Evolutionary conservation across 2,329 filamentous ascomycete species (phyloP).

Genomic region (Mycosphaerelloides madeirae): DNA sequence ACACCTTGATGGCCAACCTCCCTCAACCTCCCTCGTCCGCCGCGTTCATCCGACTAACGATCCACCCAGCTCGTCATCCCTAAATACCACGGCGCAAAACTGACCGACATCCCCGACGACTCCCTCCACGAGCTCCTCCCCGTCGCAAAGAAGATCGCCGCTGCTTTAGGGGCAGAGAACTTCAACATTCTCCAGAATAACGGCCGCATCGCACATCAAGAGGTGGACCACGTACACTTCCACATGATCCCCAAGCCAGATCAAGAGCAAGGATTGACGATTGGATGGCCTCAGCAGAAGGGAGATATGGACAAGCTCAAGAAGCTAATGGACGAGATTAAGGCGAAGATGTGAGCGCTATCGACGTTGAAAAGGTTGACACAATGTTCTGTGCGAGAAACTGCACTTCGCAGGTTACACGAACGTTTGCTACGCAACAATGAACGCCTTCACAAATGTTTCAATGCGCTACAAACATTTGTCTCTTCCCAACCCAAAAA

Average conservation of each 20-base stretch:
- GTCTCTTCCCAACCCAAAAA: too few relatives aligned
- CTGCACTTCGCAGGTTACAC: too few relatives aligned
- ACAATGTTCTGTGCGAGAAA: too few relatives aligned
- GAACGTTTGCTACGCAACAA: too few relatives aligned
- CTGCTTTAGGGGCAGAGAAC: slow-evolving; percentile 68
- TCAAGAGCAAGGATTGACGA: slow-evolving; percentile 68
- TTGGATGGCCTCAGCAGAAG: slow-evolving; percentile 72
- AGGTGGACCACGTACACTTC: slow-evolving; percentile 84
- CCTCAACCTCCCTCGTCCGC: background rate
- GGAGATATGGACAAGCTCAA: slow-evolving; percentile 80
- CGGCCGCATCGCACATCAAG: slow-evolving; percentile 82
- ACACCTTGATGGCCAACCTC: slow-evolving; percentile 10
- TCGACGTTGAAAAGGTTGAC: too few relatives aligned
- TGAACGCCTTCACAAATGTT: too few relatives aligned
- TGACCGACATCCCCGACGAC: slow-evolving; percentile 89
- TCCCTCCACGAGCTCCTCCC: slow-evolving; percentile 77
- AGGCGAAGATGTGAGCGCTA: slow-evolving; percentile 84
- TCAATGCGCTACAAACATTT: too few relatives aligned
- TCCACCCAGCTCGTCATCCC: slow-evolving; percentile 78
- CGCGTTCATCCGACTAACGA: slow-evolving; percentile 1
- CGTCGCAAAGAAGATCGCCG: slow-evolving; percentile 80
- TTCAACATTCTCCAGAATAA: slow-evolving; percentile 99
- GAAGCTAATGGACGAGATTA: slow-evolving; percentile 74
- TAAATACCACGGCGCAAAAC: slow-evolving; percentile 87
- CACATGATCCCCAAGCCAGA: slow-evolving; percentile 98